Base-by-base conservation (phyloP, 208 protist species). In the Trypanosoma theileri region DNA sequence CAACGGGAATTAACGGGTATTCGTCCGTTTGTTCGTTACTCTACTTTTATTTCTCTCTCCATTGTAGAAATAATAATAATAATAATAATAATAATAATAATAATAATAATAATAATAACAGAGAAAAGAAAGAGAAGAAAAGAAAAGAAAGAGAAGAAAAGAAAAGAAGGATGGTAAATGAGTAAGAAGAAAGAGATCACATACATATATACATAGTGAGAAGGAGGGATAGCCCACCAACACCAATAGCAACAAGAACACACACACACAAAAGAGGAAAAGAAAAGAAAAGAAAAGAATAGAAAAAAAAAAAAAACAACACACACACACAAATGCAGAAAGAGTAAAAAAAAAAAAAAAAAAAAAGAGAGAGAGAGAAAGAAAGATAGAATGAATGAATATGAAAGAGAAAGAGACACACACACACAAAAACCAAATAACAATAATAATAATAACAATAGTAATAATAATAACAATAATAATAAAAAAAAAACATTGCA, bases 161-260 rank as follows among this genome's bases (percentile, higher is more conserved):
- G n/a, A n/a, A n/a, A n/a, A n/a, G n/a, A n/a, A n/a, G n/a, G n/a
- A n/a, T n/a, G n/a, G n/a, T n/a, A 35, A 57, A 45, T 61, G 35
- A 44, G 31, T 35, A 35, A 35, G 28, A 35, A 6, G 6, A 35
- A 35, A 35, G 28, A 35, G 28, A 35, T 17, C 19, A 48, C 2
- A 17, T 59, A 66, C 71, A 50, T 70, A 60, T 63, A 58, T 72
- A 55, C 35, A 61, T 21, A 45, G 60, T 17, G 55, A 57, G 66
- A 63, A 50, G 24, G 42, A 8, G 21, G 42, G 56, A 53, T 63
- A 52, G 61, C 24, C 35, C 52, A 41, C 10, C 19, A 21, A 0
- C 19, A 14, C n/a, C 50, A 54, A 2, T 11, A 4, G 50, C 0
- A 22, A 21, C 0, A 54, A 2, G 12, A 54, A 3, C 50, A 54